Base-by-base conservation (phyloP, 1,139 yeast species). In the Taphrina flavorubra region DNA sequence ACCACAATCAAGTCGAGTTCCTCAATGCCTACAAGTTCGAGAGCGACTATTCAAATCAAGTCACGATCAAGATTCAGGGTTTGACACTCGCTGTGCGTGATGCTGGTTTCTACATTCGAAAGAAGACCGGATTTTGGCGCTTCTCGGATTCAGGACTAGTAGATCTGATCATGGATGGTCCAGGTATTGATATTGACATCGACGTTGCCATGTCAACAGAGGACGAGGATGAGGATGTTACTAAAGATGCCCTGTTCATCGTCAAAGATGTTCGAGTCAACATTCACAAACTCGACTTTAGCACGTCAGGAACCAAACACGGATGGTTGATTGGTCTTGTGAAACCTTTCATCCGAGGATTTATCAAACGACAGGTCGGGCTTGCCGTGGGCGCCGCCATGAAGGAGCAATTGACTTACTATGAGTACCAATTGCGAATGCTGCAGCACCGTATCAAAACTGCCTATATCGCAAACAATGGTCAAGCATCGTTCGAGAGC, bases 41-140 rank as follows among this genome's bases (percentile, higher is more conserved):
- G 46, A 51, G 61, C 16, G 63, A 56, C 11, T 67, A 62, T 36
- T 51, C 59, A 10, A 51, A 67, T 62, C 49, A 51, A 42, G 39
- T 57, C 18, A 62, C 61, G 7, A 36, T 67, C 42, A 61, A 57
- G 58, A 36, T 67, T 6, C 51, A 62, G 39, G 63, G 63, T 14
- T 37, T 67, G 37, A 55, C 63, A 13, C 40, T 57, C 16, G 63
- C 62, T 46, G 67, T 62, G 20, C 61, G 63, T 8, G 69, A 67
- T 51, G 69, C 63, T 13, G 66, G 65, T 16, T 67, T 67, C 46
- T 67, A 44, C 51, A 60, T 57, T n/a, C 53, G 55, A 31, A 67
- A 67, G 63, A 67, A 67, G 49, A 61, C 69, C 44, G 69, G 69
- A 6, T 62, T 61, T 49, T 56, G 57, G 58, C 62, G 68, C 14